Percentiles rank a stretch among this genome's conserved stretches.
Evolutionary conservation across 768 basidiomycete species (phyloP).

Genomic region (Tephrocybe sp.): DNA sequence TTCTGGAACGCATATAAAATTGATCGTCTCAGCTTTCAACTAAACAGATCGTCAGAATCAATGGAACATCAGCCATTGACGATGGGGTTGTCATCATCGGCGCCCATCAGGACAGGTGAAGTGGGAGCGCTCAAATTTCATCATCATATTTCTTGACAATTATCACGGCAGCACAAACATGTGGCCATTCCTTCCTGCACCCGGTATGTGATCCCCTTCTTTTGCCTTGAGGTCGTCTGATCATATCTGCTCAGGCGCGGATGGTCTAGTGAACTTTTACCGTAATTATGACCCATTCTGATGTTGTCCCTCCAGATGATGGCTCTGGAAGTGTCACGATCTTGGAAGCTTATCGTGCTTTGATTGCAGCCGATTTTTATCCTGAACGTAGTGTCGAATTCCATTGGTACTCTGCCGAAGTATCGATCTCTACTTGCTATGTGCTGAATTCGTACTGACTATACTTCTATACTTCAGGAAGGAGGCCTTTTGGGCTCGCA

Average conservation of each 20-base stretch:
- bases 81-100: conserved; percentile 67
- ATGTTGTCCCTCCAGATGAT: conserved; percentile 51
- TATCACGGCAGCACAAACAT: conserved; percentile 56
- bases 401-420: conserved; percentile 86
- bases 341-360: conserved; percentile 71
- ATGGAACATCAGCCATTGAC: conserved; percentile 64
- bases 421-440: too few species aligned
- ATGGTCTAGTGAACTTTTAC: conserved; percentile 34
- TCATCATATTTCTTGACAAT: conserved; percentile 6
- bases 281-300: conserved; percentile 19
- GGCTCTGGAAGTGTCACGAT: conserved; percentile 82
- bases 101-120: conserved; percentile 83
- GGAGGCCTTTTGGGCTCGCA: conserved; percentile 87
- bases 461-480: conserved; percentile 49
- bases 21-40: conserved; percentile 14
- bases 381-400: conserved; percentile 72
- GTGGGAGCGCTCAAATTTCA: conserved; percentile 9
- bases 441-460: conserved; percentile 15
- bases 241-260: conserved; percentile 41
- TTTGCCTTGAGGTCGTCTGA: conserved; percentile 22
- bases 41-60: conserved; percentile 74
- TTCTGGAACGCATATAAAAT: neutral
- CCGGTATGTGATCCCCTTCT: conserved; percentile 46
- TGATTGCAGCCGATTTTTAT: conserved; percentile 67
- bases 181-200: conserved; percentile 77